phyloP scores from a whole-genome alignment of 2,329 filamentous ascomycete genomes.

The Zasmidium cellare region DNA sequence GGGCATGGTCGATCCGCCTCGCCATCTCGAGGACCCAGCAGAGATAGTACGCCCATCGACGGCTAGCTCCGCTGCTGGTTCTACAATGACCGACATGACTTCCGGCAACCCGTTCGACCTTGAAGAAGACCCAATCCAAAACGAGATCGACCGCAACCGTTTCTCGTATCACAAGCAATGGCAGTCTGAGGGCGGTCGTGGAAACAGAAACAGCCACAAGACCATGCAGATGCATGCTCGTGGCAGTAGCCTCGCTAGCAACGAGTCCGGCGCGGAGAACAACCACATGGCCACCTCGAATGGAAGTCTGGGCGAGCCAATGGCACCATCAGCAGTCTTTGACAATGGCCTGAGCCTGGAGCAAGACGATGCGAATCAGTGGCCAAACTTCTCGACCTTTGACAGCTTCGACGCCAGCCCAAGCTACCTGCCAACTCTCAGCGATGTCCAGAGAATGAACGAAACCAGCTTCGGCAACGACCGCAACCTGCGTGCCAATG shows the following conservation, averaged over 20 bases:
- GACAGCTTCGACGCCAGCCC: constrained; percentile 18
- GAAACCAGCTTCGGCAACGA: constrained; percentile 16
- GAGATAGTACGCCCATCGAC: constrained; percentile 46
- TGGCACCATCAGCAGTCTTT: not conserved
- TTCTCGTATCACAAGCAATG: constrained; percentile 39
- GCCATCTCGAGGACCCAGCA: constrained; percentile 21
- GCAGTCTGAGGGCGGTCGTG: constrained; percentile 33
- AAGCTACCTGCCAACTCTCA: constrained; percentile 7
- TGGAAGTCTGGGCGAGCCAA: not conserved
- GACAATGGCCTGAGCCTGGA: not conserved
- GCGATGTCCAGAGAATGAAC: constrained; percentile 15
- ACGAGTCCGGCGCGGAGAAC: constrained; percentile 29
- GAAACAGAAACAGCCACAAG: constrained; percentile 29
- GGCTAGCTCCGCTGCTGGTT: constrained; percentile 38
- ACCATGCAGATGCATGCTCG: constrained; percentile 34
- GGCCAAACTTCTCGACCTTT: constrained; percentile 21
- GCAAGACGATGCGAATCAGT: constrained; percentile 14
- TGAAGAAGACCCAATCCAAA: constrained; percentile 40
- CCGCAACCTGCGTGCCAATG: constrained; percentile 15
- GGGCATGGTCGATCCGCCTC: constrained; percentile 35
- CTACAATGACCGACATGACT: constrained; percentile 40
- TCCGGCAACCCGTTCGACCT: constrained; percentile 52
- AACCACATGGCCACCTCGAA: constrained; percentile 16
- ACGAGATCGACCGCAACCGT: constrained; percentile 31
- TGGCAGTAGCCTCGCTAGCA: constrained; percentile 33